Evolutionary conservation across 257 asterid species (phyloP).

Genomic region (Scutellaria galericulata): DNA sequence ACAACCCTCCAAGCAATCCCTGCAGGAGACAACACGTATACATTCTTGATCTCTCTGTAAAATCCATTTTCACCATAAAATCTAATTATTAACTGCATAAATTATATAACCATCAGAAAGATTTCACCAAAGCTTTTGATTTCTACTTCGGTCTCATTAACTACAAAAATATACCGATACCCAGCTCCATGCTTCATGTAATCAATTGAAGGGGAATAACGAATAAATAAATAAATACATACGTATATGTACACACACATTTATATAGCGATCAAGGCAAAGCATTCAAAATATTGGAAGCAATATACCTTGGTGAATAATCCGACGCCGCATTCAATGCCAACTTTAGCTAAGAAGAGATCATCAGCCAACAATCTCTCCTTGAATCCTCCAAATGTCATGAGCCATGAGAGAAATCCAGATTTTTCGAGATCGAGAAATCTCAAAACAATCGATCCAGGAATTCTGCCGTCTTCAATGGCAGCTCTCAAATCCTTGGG

Average conservation of each 20-base stretch:
- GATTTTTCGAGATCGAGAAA: slow-evolving; percentile 79
- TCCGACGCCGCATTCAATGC: slow-evolving; percentile 94
- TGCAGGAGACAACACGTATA: neutral
- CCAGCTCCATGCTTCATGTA: too few species aligned
- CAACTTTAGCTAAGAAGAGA: slow-evolving; percentile 85
- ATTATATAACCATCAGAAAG: neutral
- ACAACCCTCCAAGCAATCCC: slow-evolving; percentile 13
- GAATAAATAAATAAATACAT: too few species aligned
- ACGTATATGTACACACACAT: too few species aligned
- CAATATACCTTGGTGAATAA: slow-evolving; percentile 79
- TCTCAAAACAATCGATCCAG: slow-evolving; percentile 67
- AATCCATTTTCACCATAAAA: neutral
- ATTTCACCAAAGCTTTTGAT: neutral
- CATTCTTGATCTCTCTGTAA: neutral
- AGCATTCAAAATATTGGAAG: neutral
- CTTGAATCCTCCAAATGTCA: slow-evolving; percentile 86
- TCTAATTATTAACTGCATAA: neutral
- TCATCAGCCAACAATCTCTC: slow-evolving; percentile 97
- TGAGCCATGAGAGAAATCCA: slow-evolving; percentile 67
- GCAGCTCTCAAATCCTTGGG: slow-evolving; percentile 89
- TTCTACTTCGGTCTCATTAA: too few species aligned
- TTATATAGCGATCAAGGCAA: neutral
- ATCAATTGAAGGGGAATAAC: too few species aligned
- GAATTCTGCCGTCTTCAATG: slow-evolving; percentile 67
- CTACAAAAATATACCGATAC: too few species aligned